Evolutionary conservation across 2,329 filamentous ascomycete genomes (phyloP).

Genomic region (Incumbomyces lentus): DNA sequence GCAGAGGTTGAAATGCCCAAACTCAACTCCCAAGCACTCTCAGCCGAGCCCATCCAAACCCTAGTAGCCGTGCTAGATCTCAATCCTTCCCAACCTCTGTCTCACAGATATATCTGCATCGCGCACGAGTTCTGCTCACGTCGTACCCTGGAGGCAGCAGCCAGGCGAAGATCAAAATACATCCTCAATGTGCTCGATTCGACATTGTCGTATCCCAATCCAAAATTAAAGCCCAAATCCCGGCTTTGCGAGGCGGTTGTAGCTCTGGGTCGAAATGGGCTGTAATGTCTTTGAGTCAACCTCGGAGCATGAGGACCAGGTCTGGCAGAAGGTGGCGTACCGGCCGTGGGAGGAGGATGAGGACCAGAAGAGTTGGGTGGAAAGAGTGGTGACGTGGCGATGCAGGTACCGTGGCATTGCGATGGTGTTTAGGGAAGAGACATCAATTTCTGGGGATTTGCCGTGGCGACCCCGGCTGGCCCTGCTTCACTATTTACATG

Average conservation of each 20-base stretch:
- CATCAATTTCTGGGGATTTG: too few relatives aligned
- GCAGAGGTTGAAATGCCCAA: background rate
- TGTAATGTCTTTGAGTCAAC: conserved; percentile 12
- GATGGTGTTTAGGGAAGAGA: too few relatives aligned
- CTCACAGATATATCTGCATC: conserved; percentile 16
- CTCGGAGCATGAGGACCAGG: background rate
- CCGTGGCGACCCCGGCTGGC: too few relatives aligned
- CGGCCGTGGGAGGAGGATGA: conserved; percentile 8
- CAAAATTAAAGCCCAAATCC: conserved; percentile 14
- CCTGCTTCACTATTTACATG: too few relatives aligned
- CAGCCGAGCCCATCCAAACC: conserved; percentile 8
- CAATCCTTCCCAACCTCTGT: conserved; percentile 14
- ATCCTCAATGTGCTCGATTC: conserved; percentile 13
- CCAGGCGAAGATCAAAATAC: conserved; percentile 14
- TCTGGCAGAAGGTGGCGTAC: conserved; percentile 13
- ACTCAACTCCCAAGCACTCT: background rate
- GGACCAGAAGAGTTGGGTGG: too few relatives aligned
- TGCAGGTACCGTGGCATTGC: too few relatives aligned
- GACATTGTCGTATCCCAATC: conserved; percentile 10
- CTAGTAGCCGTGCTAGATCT: conserved; percentile 14
- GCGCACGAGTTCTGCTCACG: conserved; percentile 13
- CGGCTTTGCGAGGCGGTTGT: conserved; percentile 13
- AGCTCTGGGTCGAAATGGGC: conserved; percentile 10
- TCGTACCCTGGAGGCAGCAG: conserved; percentile 12
- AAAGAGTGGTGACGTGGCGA: too few relatives aligned